Evolutionary conservation across 371 early-diverging fungal species (phyloP), one percentile per base, ranked within the genome.

Genomic region (Apophysomyces ossiformis): DNA sequence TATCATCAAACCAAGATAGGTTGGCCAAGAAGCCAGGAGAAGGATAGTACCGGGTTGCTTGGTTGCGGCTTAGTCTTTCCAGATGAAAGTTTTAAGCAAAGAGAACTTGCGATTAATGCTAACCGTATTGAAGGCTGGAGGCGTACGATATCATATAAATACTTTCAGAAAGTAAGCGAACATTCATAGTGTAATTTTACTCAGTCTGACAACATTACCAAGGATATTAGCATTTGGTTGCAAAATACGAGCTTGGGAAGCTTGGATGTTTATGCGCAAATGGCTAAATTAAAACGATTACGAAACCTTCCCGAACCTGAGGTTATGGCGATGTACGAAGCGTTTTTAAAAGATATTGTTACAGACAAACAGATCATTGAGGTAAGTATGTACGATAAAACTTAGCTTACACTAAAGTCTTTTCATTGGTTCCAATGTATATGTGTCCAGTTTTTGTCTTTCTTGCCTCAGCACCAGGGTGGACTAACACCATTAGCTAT

Each of bases 111-210:
- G 2, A 84, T 82, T 26, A 88, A 93, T 78, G 77, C 86, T 32
- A 83, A 82, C 59, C 83, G 96, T 43, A 93, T 96, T 54, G 95
- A 95, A 77, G 97, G 95, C 5, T 96, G 95, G 90, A 75, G 90
- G 16, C 79, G 79, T 38, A 91, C 92, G 0, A 83, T 87, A 18
- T 85, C 89, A 0, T 94, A 93, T 70, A 77, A 84, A 65, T 87
- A 90, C 66, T 83, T 85, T 57, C 78, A 85, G 63, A 78, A 80
- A 72, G 89, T 86, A 77, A 67, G 60, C 21, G 35, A 37, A 5
- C 2, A 16, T 37, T n/a, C 2, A 13, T 46, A 36, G 12, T 26
- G 38, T 41, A 41, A 44, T 44, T 57, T 47, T 59, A 21, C 4
- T n/a, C 43, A 32, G 54, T 64, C 13, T 45, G 38, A 44, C 65